A percentile compares a stretch with the other conserved stretches of the same genome.
Conservation (phyloP, 352 stramenopile genomes). For the Achlya hypogyna region DNA sequence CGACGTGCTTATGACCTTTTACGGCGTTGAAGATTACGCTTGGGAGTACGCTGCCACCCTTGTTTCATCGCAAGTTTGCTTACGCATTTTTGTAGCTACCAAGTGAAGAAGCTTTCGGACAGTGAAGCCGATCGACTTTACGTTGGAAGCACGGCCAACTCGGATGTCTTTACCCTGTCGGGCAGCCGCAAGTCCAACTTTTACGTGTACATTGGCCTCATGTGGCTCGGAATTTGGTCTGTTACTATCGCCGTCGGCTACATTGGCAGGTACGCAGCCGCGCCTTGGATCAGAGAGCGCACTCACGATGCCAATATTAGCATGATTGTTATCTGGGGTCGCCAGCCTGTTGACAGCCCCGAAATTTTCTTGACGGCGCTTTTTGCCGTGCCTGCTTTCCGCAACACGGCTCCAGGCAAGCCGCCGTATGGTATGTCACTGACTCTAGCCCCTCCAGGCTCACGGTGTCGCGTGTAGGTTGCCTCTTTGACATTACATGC, state of each 20-base stretch:
- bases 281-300: too few relatives aligned
- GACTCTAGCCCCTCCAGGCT: too few relatives aligned
- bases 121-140: not conserved
- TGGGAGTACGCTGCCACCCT: slow-evolving; percentile 8
- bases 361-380: slow-evolving; percentile 15
- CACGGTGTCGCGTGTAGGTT: not conserved
- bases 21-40: slow-evolving; percentile 3
- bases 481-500: slow-evolving; percentile 13
- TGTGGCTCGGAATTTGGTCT: slow-evolving; percentile 16
- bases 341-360: slow-evolving; percentile 5
- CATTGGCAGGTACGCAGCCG: slow-evolving; percentile 3
- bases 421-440: slow-evolving; percentile 12
- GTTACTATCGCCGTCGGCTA: slow-evolving; percentile 15
- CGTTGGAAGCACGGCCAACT: not conserved
- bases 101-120: not conserved
- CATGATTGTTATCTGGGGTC: slow-evolving; percentile 17
- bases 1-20: not conserved
- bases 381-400: slow-evolving; percentile 15
- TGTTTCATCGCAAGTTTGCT: not conserved
- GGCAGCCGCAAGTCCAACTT: slow-evolving; percentile 4
- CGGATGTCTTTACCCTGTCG: not conserved
- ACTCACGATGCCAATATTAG: not conserved
- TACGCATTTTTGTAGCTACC: not conserved
- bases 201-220: slow-evolving; percentile 12
- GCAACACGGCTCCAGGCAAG: slow-evolving; percentile 14